Evolutionary conservation across 805 yeast genomes (phyloP), one percentile per base, ranked within the genome.

Genomic region (Metschnikowia shivogae): DNA sequence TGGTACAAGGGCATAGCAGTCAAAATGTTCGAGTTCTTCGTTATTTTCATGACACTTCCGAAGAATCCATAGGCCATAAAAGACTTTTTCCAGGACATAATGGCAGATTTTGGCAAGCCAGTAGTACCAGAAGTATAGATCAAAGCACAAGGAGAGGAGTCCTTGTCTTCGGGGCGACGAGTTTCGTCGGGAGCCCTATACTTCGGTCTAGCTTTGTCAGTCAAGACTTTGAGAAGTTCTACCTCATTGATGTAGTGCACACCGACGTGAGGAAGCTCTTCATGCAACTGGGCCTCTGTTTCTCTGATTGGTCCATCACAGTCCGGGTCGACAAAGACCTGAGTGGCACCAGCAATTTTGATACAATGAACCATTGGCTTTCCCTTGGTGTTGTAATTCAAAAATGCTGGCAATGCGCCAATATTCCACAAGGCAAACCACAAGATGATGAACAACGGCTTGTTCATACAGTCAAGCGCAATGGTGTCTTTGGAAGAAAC

Each of bases 1-100:
- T 90, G 98, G 61, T 92, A 90, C 48, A 92, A 70, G 1, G 98
- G 98, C 98, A 90, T 90, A 1, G 96, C 87, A 0, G 96, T 87
- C 67, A 85, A 86, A 8, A 88, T 82, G 10, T 74, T 77, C 12
- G 86, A 79, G 4, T 68, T 60, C 5, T 63, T 49, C n/a, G 68
- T 63, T 53, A 88, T 72, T 47, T 80, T 76, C 68, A 85, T 76
- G 34, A 87, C 82, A 51, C 75, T 75, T 1, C 88, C 87, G 59
- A 88, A 89, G 22, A 87, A 60, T 2, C 74, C 64, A 1, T 88
- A 68, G 1, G 95, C 96, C 70, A 85, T 71, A 38, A 74, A 77
- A 6, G 86, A 77, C 64, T 89, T 90, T 57, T 89, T 76, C 97
- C 97, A 89, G 4, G 93, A 83, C 82, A 90, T 82, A 45, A 86